These are phyloP conservation scores for Dactylellina drechsleri DNA, from an alignment of 2,329 filamentous ascomycete genomes.

Conservation along the genomic window DNA sequence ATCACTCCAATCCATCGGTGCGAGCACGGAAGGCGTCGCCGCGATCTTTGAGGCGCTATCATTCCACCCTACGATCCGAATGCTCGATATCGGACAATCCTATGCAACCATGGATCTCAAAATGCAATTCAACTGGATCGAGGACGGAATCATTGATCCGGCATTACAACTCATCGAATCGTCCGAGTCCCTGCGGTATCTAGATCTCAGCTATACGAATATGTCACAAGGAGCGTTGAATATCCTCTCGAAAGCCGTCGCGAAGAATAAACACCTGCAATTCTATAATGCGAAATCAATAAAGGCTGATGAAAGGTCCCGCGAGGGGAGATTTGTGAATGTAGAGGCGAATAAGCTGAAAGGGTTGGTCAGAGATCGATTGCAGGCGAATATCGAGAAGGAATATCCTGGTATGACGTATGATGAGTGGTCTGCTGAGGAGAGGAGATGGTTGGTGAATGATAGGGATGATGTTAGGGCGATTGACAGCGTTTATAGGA, in stretches of 20 bases:
- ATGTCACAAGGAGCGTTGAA: conserved; percentile 42
- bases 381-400: conserved; percentile 24
- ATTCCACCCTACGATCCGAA: conserved; percentile 60
- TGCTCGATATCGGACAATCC: conserved; percentile 64
- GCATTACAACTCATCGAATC: conserved; percentile 61
- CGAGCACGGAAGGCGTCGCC: conserved; percentile 62
- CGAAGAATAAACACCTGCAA: conserved; percentile 24
- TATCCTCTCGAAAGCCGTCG: conserved; percentile 23
- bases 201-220: conserved; percentile 63
- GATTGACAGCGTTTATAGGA: conserved; percentile 65
- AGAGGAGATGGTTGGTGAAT: conserved; percentile 63
- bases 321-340: conserved; percentile 27
- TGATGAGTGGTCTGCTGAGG: conserved; percentile 57
- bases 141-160: conserved; percentile 61
- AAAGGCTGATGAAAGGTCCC: conserved; percentile 20
- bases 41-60: conserved; percentile 59
- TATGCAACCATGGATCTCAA: conserved; percentile 65
- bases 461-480: conserved; percentile 63
- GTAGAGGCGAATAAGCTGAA: conserved; percentile 27
- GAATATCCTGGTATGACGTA: conserved; percentile 38
- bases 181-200: conserved; percentile 61
- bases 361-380: conserved; percentile 9
- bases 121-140: conserved; percentile 66
- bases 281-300: conserved; percentile 42
- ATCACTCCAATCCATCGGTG: conserved; percentile 61